These are phyloP conservation scores for Erysimum cheiri DNA, from an alignment of 441 rosid genomes.

Conservation along the genomic window DNA sequence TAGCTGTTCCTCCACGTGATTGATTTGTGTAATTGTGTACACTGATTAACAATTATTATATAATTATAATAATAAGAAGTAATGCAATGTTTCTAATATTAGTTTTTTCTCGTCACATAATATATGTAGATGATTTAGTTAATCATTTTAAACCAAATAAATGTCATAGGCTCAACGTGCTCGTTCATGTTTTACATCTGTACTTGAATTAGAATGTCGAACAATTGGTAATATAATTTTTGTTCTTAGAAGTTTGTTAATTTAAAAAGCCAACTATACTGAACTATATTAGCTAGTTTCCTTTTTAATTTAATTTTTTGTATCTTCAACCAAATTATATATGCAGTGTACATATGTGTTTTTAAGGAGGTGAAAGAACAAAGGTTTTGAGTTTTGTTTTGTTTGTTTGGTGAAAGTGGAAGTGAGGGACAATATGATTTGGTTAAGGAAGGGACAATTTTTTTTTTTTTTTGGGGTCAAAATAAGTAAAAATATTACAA, in stretches of 20 bases:
- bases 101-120: slow-evolving; percentile 4
- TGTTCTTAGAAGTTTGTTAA: too few species aligned
- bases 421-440: slow-evolving; percentile 43
- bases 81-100: slow-evolving; percentile 2
- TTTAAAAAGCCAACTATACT: background rate
- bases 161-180: slow-evolving; percentile 21
- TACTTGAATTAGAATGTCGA: background rate
- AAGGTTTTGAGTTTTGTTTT: slow-evolving; percentile 29
- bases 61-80: background rate
- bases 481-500: background rate
- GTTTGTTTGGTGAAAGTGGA: slow-evolving; percentile 28
- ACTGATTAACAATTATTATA: slow-evolving; percentile 10
- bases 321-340: too few species aligned
- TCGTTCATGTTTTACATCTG: slow-evolving; percentile 33
- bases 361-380: slow-evolving; percentile 4
- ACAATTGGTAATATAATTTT: background rate
- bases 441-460: slow-evolving; percentile 19
- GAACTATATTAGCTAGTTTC: background rate
- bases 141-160: background rate
- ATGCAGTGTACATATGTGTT: background rate
- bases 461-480: background rate
- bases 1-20: slow-evolving; percentile 43
- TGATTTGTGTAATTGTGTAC: slow-evolving; percentile 25
- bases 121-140: slow-evolving; percentile 7
- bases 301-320: too few species aligned